Evolutionary conservation across 306 rosid species (phyloP), one percentile per base, ranked within the genome.

Genomic region (Trifolium fragiferum): DNA sequence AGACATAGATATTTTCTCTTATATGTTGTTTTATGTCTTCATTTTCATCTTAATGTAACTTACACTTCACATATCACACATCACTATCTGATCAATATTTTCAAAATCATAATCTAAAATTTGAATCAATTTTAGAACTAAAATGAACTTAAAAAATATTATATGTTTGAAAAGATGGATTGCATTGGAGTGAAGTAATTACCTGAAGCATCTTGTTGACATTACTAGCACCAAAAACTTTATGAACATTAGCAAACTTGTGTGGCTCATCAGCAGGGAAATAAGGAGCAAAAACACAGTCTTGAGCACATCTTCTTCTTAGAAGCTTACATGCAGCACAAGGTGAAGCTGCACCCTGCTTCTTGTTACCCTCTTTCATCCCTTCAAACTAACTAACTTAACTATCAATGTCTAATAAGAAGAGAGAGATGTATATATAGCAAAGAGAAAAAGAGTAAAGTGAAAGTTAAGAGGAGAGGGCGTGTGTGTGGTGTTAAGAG

Each of bases 131-230:
- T 25, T 1, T 25, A 25, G 27, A 25, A 25, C 3, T 25, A 25
- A 25, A 25, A 25, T 25, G 27, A 25, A 25, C 2, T 25, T 25
- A 2, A 25, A 25, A 25, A 25, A 25, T 3, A 25, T 1, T 25
- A 25, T 25, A 25, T 25, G 27, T 25, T 25, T 25, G 27, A 25
- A 25, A 25, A 41, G 0, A 40, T 18, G 41, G 1, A 4, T 14
- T 13, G 19, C 6, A 13, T 4, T 2, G 30, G 51, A 13, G 27
- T 6, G 70, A 79, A 13, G 32, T 27, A 27, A 0, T 88, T 40
- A 59, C 97, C 96, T 92, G 97, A 15, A 92, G 83, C 97, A 92
- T 92, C 75, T 92, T 92, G 89, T 88, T 90, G 85, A 92, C 89
- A 75, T 92, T 92, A 76, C 96, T 92, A 18, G 97, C 96, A 54